A percentile compares a stretch with the other conserved stretches of the same genome.
Evolutionary conservation across 371 early-diverging fungal genomes (phyloP).

Genomic region (Syncephalastrum racemosum): DNA sequence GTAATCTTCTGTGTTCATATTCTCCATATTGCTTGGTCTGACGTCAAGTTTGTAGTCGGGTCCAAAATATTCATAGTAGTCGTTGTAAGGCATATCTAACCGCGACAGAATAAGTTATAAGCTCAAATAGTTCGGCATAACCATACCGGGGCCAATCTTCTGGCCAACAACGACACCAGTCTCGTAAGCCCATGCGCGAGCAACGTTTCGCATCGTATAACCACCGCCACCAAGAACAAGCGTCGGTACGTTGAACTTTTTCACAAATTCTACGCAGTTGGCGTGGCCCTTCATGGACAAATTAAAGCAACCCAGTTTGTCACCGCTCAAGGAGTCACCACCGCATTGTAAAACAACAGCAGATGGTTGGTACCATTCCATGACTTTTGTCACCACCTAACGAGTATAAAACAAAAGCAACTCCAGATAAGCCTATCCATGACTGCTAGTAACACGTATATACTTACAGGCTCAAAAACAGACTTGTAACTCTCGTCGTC

Average conservation of each 20-base stretch:
- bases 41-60: conserved; percentile 88
- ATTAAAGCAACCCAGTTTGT: conserved; percentile 99
- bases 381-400: conserved; percentile 81
- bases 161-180: conserved; percentile 90
- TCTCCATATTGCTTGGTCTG: conserved; percentile 87
- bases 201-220: conserved; percentile 98
- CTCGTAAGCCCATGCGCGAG: conserved; percentile 98
- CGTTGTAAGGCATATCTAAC: conserved; percentile 76
- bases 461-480: conserved; percentile 81
- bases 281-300: conserved; percentile 93
- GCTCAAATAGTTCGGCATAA: neutral
- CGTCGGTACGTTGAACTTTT: conserved; percentile 90
- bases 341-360: conserved; percentile 99
- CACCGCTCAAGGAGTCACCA: conserved; percentile 99
- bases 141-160: conserved; percentile 57
- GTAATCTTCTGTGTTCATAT: conserved; percentile 81
- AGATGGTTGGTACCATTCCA: conserved; percentile 94
- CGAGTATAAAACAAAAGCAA: neutral
- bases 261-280: conserved; percentile 92
- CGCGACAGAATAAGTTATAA: conserved; percentile 1
- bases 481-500: conserved; percentile 91
- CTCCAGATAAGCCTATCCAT: neutral
- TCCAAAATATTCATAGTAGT: conserved; percentile 84
- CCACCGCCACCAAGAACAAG: conserved; percentile 99
- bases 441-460: conserved; percentile 8